Percentiles rank a stretch among this genome's conserved stretches.
Evolutionary conservation across 805 yeast genomes (phyloP).

Genomic region (Huiozyma naganishii): DNA sequence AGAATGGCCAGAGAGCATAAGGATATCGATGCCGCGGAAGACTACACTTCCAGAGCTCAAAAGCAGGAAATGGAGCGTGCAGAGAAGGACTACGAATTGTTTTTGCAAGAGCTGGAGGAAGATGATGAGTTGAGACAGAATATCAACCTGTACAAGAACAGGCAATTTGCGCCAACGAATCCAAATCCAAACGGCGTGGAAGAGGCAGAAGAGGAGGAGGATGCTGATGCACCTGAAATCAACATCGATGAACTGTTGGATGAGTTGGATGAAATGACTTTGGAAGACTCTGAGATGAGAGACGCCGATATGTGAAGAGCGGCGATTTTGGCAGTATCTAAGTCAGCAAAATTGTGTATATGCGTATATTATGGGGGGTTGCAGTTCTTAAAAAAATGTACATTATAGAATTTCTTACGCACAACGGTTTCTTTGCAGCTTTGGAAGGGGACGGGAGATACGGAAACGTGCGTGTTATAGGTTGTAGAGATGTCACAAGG

Average conservation of each 20-base stretch:
- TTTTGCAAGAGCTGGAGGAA: slow-evolving; percentile 95
- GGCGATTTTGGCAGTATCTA: neutral
- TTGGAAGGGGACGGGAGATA: no score
- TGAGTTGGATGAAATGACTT: slow-evolving; percentile 86
- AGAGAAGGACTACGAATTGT: slow-evolving; percentile 87
- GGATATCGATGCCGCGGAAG: slow-evolving; percentile 70
- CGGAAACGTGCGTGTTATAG: no score
- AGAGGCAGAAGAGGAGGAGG: slow-evolving; percentile 40
- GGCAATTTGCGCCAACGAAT: slow-evolving; percentile 2
- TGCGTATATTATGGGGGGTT: neutral
- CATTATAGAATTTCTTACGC: neutral
- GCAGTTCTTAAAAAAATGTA: neutral
- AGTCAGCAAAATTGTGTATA: no score
- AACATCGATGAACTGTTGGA: slow-evolving; percentile 88
- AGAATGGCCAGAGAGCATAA: slow-evolving; percentile 96
- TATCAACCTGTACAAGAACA: slow-evolving; percentile 75
- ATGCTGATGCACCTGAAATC: slow-evolving; percentile 79
- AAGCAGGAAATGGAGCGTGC: slow-evolving; percentile 85
- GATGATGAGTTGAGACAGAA: slow-evolving; percentile 89
- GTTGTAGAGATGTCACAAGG: no score
- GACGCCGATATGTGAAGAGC: slow-evolving; percentile 1
- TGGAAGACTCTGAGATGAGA: slow-evolving; percentile 39
- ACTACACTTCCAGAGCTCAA: slow-evolving; percentile 52
- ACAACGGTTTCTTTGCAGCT: no score
- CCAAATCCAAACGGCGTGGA: slow-evolving; percentile 4